Evolutionary conservation across 768 basidiomycete genomes (phyloP).

Genomic region (Favolaschia claudopus): DNA sequence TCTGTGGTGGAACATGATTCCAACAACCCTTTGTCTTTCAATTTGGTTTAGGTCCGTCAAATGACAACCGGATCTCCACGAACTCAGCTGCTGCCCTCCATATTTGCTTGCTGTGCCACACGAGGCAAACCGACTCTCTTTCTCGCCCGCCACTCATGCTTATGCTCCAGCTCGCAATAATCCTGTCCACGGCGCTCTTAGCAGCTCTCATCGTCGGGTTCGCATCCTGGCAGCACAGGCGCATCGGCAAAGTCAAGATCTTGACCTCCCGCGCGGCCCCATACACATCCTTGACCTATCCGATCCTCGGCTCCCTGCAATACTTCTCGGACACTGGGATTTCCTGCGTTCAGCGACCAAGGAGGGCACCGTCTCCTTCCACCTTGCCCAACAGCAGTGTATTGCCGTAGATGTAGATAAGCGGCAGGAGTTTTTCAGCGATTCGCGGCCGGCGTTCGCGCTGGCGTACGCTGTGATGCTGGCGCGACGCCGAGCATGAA

Average conservation of each 20-base stretch:
- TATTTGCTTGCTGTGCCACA: no score
- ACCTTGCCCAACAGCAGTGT: background rate
- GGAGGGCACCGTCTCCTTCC: background rate
- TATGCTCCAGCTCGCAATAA: no score
- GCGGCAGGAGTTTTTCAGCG: background rate
- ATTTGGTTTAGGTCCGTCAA: no score
- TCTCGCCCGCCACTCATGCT: no score
- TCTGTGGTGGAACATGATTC: no score
- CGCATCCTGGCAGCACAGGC: background rate
- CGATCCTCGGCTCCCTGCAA: slow-evolving; percentile 9
- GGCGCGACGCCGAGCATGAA: background rate
- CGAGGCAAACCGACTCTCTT: no score
- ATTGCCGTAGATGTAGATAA: background rate
- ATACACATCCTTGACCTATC: slow-evolving; percentile 4
- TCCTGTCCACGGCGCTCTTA: no score
- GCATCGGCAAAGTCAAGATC: background rate
- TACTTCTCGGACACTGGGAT: slow-evolving; percentile 12
- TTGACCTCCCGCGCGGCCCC: background rate
- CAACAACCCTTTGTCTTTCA: no score
- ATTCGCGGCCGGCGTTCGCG: background rate
- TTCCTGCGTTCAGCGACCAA: slow-evolving; percentile 3
- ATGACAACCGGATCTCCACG: no score
- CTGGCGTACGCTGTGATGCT: slow-evolving; percentile 5
- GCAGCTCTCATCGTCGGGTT: background rate
- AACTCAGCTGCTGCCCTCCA: no score